These are phyloP conservation scores for Schizochytrium sp. DNA, from an alignment of 108 stramenopile species.

Conservation along the genomic window DNA sequence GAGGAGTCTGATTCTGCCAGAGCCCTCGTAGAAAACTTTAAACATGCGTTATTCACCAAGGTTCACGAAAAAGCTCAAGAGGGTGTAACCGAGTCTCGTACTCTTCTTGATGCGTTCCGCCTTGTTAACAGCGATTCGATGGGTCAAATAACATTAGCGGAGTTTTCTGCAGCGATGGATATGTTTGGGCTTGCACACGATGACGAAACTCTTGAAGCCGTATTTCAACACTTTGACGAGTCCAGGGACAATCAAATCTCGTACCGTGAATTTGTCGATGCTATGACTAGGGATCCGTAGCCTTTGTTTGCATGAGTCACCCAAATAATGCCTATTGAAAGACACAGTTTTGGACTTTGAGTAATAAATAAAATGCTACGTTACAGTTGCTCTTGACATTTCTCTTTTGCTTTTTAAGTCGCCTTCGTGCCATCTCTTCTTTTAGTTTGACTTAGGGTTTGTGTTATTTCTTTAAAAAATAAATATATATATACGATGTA, in stretches of 20 bases:
- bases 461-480: too few species aligned
- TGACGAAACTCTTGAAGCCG: neutral
- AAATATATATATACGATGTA: too few species aligned
- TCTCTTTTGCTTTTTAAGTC: too few species aligned
- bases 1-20: neutral
- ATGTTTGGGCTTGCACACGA: conserved; percentile 16
- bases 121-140: conserved; percentile 12
- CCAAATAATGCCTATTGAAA: too few species aligned
- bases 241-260: conserved; percentile 1
- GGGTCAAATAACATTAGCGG: neutral
- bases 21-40: neutral
- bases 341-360: too few species aligned
- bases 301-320: neutral
- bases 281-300: neutral
- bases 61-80: conserved; percentile 5
- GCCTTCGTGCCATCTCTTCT: too few species aligned
- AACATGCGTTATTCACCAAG: neutral
- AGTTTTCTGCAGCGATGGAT: conserved; percentile 9
- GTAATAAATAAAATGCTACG: too few species aligned
- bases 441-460: too few species aligned
- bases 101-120: neutral
- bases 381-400: too few species aligned
- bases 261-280: conserved; percentile 10
- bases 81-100: neutral
- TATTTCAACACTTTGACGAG: neutral